phyloP scores from a whole-genome alignment of 2,329 filamentous ascomycete species.

The Periconia digitata region DNA sequence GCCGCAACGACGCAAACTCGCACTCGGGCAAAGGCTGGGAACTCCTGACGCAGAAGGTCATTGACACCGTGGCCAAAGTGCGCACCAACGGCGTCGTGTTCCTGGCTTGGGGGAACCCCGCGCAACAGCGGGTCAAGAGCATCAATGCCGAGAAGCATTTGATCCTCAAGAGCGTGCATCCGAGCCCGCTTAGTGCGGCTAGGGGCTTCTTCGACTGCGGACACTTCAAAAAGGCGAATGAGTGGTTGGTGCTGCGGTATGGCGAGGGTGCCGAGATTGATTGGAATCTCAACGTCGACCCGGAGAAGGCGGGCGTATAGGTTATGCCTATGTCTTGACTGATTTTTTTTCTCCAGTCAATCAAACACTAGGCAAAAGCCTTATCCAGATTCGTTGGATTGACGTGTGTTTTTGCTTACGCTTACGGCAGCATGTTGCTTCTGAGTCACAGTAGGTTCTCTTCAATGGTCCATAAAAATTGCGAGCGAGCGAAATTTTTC shows the following conservation, averaged over 20 bases:
- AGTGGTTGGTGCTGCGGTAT: constrained; percentile 79
- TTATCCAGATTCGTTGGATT: background rate
- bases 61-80: constrained; percentile 80
- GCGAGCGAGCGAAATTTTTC: background rate
- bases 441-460: no score
- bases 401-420: background rate
- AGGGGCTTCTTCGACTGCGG: constrained; percentile 81
- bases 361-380: background rate
- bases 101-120: constrained; percentile 88
- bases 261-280: constrained; percentile 80
- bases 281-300: constrained; percentile 67
- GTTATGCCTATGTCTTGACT: background rate
- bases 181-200: constrained; percentile 84
- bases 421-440: no score
- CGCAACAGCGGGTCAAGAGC: constrained; percentile 74
- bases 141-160: constrained; percentile 75
- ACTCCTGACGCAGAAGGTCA: constrained; percentile 84
- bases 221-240: constrained; percentile 80
- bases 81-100: constrained; percentile 85
- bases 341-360: no score
- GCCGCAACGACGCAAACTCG: constrained; percentile 82
- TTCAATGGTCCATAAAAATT: no score
- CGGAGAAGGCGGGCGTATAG: constrained; percentile 42
- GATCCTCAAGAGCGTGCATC: constrained; percentile 85
- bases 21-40: constrained; percentile 92